Base-by-base conservation (phyloP, 1,284 basidiomycete genomes). In the Puccinia triticina region DNA sequence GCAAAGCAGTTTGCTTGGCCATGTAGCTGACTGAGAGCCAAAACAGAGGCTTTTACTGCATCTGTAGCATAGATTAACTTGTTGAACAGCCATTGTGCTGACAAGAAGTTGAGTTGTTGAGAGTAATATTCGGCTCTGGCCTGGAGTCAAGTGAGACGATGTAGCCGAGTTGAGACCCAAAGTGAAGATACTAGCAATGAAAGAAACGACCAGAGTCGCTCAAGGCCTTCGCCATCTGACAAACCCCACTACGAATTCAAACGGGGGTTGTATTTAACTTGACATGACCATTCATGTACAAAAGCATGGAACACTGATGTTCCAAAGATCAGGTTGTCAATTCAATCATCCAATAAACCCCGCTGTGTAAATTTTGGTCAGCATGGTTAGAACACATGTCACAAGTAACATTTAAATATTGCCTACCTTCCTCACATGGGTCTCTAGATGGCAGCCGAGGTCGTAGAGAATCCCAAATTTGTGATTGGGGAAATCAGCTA, bases 271-370 rank as follows among this genome's bases (percentile, higher is more conserved):
- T 53, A 53, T 21, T 53, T 53, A 8, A 53, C 50, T 23, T 53
- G 69, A 72, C 69, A 72, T 4, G 32, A 46, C 69, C 69, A 72
- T 72, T 72, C 12, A 48, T 72, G 69, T 14, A 43, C 40, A 43
- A 34, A 72, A 3, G 40, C 69, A 46, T 72, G 69, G 50, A 72
- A 72, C 21, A 72, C 69, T 10, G 69, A 72, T 12, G 40, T 72
- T 46, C 21, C 69, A 72, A 34, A 72, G 32, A 21, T 8, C 50
- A 53, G 50, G 23, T 53, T 21, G 50, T 14, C 16, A 21, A 53
- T 14, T 21, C 50, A 21, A 21, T 53, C 50, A 23, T 53, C 23
- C 23, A 23, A 53, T 16, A 48, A 72, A 11, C 18, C 69, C 26
- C 43, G 7, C 43, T 46, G 43, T 14, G 14, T 14, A 46, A 46